Percentiles rank a stretch among this genome's conserved stretches.
phyloP scores from a whole-genome alignment of 176 grass and related monocot species.

The Hyparrhenia diplandra region DNA sequence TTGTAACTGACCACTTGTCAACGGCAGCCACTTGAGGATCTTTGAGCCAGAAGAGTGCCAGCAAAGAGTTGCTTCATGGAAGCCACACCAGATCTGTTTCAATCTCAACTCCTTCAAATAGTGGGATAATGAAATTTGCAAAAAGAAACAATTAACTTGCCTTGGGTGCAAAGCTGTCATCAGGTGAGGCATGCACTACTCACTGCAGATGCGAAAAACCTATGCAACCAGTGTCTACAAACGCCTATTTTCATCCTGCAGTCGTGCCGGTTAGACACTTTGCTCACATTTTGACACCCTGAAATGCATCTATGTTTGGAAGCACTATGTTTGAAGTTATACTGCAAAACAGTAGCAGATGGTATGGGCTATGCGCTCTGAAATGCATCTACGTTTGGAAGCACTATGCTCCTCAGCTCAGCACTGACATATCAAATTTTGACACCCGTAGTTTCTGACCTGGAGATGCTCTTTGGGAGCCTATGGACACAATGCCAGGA shows the following conservation, averaged over 20 bases:
- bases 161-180: conserved; percentile 98
- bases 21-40: conserved; percentile 91
- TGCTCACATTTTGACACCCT: conserved; percentile 91
- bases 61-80: conserved; percentile 94
- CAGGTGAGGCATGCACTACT: conserved; percentile 37
- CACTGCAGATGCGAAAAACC: neutral
- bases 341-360: conserved; percentile 90
- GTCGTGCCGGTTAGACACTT: conserved; percentile 71
- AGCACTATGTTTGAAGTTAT: conserved; percentile 91
- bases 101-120: conserved; percentile 95
- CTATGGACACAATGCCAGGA: conserved; percentile 98
- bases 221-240: neutral
- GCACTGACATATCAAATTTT: conserved; percentile 1
- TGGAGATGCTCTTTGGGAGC: conserved; percentile 87
- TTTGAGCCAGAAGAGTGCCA: conserved; percentile 95
- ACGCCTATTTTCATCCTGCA: conserved; percentile 3
- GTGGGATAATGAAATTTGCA: conserved; percentile 99
- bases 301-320: too few species aligned
- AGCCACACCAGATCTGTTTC: conserved; percentile 92
- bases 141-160: conserved; percentile 88
- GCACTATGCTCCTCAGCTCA: neutral
- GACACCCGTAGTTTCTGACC: conserved; percentile 59
- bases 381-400: neutral
- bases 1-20: too few species aligned
- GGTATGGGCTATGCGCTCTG: conserved; percentile 39